Conservation (phyloP, 495 filamentous ascomycete species). For the Talaromyces nanjingensis region DNA sequence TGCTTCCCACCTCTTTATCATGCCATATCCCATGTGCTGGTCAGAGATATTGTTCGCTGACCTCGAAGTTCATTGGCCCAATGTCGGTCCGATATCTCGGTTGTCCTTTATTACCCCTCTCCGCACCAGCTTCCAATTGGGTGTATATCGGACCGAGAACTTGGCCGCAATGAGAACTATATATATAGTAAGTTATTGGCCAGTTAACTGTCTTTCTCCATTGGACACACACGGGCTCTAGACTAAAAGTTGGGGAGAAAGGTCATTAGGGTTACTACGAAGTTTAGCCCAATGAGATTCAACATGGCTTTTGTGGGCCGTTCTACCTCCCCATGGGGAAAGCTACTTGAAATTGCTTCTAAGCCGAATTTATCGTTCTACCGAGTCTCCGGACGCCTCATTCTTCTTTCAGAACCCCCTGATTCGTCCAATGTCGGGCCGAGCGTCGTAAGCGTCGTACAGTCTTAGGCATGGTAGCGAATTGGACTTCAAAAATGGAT, state of each 20-base stretch:
- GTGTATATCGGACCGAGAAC: not conserved
- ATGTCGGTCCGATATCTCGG: conserved; percentile 9
- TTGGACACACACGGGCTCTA: not conserved
- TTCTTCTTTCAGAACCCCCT: not conserved
- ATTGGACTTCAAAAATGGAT: not conserved
- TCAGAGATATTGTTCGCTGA: not conserved
- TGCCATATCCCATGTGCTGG: not conserved
- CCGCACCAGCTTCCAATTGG: not conserved
- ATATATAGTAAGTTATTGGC: not conserved
- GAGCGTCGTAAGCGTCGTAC: not conserved
- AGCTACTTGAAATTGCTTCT: not conserved
- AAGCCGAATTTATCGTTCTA: not conserved
- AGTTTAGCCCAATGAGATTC: not conserved
- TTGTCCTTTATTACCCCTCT: not conserved
- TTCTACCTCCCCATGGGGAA: conserved; percentile 1
- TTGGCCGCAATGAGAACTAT: not conserved
- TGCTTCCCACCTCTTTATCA: conserved; percentile 3
- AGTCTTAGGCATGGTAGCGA: not conserved
- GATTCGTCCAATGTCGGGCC: conserved; percentile 8
- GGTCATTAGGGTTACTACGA: not conserved
- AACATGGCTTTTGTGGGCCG: not conserved
- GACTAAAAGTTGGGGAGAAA: conserved; percentile 5
- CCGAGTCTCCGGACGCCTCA: not conserved
- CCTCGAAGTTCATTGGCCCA: conserved; percentile 7
- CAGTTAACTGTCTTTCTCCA: not conserved